Evolutionary conservation across 768 basidiomycete species (phyloP).

Genomic region (Termitomyces sp.): DNA sequence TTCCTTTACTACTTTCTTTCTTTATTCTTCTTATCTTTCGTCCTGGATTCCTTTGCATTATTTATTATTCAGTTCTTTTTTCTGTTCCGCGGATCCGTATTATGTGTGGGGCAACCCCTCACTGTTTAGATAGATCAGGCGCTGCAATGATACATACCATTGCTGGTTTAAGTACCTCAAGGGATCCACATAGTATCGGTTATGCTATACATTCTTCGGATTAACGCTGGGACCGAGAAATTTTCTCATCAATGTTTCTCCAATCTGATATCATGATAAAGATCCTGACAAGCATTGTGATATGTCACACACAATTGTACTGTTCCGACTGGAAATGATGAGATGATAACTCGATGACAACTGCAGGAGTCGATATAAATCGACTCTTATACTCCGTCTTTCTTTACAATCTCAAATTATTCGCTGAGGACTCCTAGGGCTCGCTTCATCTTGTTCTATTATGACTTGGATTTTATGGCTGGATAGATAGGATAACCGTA

Average conservation of each 20-base stretch:
- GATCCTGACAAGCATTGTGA: no score
- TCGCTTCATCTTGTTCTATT: neutral
- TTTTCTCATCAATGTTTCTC: neutral
- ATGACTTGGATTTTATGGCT: neutral
- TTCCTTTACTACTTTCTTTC: neutral
- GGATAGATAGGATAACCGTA: no score
- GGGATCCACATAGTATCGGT: neutral
- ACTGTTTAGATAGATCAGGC: neutral
- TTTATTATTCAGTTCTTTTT: neutral
- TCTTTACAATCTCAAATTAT: neutral
- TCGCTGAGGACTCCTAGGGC: neutral
- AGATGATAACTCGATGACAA: neutral
- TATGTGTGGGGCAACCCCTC: neutral
- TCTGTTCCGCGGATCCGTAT: slow-evolving; percentile 1
- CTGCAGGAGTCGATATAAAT: neutral
- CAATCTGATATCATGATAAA: no score
- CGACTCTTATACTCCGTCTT: neutral
- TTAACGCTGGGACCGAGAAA: neutral
- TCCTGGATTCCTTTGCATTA: neutral
- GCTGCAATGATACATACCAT: neutral
- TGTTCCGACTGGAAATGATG: no score
- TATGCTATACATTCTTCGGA: neutral
- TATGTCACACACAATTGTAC: no score
- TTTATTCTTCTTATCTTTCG: neutral
- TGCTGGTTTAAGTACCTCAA: neutral